Percentiles rank a stretch among this genome's conserved stretches.
phyloP scores from a whole-genome alignment of 2,329 filamentous ascomycete genomes.

The Leptographium lundbergii region DNA sequence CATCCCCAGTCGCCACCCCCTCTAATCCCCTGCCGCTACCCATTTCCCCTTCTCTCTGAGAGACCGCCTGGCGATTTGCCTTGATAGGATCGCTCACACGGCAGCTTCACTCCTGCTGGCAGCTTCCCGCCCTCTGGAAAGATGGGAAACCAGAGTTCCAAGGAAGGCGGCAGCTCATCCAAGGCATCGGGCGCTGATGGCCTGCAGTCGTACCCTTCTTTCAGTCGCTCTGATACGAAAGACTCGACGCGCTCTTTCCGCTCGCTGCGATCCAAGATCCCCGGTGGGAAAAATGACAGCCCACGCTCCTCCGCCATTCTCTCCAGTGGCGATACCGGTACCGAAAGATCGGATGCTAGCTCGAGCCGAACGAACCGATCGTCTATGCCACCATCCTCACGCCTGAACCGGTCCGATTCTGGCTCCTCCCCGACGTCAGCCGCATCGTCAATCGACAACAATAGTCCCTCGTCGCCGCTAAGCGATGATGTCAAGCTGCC shows the following conservation, averaged over 20 bases:
- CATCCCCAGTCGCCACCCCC: not conserved
- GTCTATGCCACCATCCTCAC: conserved; percentile 22
- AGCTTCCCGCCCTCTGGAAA: conserved; percentile 13
- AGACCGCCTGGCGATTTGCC: not conserved
- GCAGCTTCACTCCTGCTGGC: not conserved
- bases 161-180: conserved; percentile 35
- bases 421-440: conserved; percentile 24
- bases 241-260: conserved; percentile 82
- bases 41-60: conserved; percentile 11
- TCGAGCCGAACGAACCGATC: conserved; percentile 53
- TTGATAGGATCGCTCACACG: not conserved
- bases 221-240: conserved; percentile 84
- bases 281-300: conserved; percentile 65
- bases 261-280: conserved; percentile 80
- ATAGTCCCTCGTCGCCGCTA: conserved; percentile 28
- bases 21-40: not conserved
- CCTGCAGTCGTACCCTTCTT: conserved; percentile 79
- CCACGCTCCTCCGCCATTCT: conserved; percentile 63
- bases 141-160: conserved; percentile 70
- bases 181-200: conserved; percentile 44
- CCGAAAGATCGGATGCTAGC: conserved; percentile 59
- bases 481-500: conserved; percentile 36
- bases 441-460: conserved; percentile 28
- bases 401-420: conserved; percentile 32
- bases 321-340: conserved; percentile 41